Evolutionary conservation across 495 filamentous ascomycete genomes (phyloP), one percentile per base, ranked within the genome.

Genomic region (Xylaria castorea): DNA sequence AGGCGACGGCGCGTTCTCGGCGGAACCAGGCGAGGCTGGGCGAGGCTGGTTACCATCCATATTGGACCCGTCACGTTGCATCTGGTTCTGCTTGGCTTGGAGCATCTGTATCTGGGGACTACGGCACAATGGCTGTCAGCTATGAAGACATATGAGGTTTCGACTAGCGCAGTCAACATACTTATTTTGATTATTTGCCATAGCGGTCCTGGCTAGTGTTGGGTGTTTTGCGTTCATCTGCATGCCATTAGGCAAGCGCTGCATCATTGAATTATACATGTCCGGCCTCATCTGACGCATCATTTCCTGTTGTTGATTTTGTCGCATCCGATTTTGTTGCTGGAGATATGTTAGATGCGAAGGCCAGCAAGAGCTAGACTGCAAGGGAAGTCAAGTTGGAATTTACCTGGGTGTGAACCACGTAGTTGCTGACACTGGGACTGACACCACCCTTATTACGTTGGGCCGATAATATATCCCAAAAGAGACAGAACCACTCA

Each of bases 401-500:
- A 86, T 60, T 55, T 89, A 97, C 93, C 89, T 95, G 93, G 71
- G 90, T 94, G 75, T 96, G 92, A 60, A 89, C 82, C 27, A 96
- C 88, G 80, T 95, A 95, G 81, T 91, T 88, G 67, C 84, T 85
- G 40, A 92, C 89, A 70, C 79, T 85, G 51, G 84, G 80, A 69
- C 77, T 85, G 74, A 81, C 86, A 44, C 77, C 75, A n/a, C 83
- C 85, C 78, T 89, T 87, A 73, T 88, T 89, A 71, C 92, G 90
- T 77, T 92, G 91, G 61, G 93, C 93, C 77, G 87, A 88, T 76
- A 91, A 97, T 77, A 98, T 93, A 74, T 98, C 96, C 94, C 93
- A 98, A 81, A 99, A 99, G 44, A 97, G 85, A 78, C 90, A 92
- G 82, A 97, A 99, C 96, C 96, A 99, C 72, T 98, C 95, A 61